Conservation (phyloP, 208 protist species). For the Angomonas ambiguus region DNA sequence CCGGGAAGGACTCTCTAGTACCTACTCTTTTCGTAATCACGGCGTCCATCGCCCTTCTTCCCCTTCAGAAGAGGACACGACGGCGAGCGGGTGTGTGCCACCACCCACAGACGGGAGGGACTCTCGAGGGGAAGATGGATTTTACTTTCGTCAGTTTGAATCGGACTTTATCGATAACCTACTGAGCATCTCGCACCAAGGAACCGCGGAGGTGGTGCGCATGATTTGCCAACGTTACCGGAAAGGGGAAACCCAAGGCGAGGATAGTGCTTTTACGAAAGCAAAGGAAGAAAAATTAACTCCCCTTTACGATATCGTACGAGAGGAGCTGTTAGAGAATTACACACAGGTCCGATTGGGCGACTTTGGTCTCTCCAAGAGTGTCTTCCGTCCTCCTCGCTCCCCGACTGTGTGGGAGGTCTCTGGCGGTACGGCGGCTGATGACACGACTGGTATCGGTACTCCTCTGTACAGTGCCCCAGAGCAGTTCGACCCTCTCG, state of each 20-base stretch:
- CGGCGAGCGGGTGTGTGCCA: too few species aligned
- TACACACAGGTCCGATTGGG: slow-evolving; percentile 57
- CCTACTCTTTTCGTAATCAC: neutral
- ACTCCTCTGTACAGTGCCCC: slow-evolving; percentile 85
- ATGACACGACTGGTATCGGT: slow-evolving; percentile 78
- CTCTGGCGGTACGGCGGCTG: slow-evolving; percentile 25
- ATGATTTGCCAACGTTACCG: neutral
- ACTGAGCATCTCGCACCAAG: neutral
- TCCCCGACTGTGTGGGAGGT: neutral
- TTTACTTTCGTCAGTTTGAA: neutral
- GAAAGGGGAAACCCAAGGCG: neutral
- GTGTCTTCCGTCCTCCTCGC: neutral
- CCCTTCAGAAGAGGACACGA: neutral
- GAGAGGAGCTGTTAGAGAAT: slow-evolving; percentile 5
- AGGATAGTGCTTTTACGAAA: neutral
- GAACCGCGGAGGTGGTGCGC: neutral
- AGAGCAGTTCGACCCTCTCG: slow-evolving; percentile 83
- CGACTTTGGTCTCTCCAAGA: slow-evolving; percentile 79
- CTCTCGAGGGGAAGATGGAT: too few species aligned
- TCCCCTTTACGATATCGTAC: neutral
- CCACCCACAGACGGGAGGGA: too few species aligned
- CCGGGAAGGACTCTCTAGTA: neutral
- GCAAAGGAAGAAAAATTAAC: neutral
- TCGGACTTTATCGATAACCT: neutral
- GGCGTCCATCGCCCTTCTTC: neutral